These are phyloP conservation scores for Coelastrella sp. DNA, from an alignment of 139 green algal genomes.

Conservation along the genomic window DNA sequence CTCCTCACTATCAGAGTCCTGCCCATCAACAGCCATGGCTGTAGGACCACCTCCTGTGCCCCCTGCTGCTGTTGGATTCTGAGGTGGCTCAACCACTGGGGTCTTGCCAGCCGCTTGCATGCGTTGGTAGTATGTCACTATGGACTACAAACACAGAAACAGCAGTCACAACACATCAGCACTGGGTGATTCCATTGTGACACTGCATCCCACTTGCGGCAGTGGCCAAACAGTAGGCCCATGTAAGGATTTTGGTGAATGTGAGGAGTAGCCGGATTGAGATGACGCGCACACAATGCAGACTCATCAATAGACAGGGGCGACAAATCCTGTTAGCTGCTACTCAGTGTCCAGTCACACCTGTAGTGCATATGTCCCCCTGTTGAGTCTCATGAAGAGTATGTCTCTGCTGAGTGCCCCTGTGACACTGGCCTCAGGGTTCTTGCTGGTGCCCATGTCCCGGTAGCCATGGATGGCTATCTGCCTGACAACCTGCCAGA, in stretches of 20 bases:
- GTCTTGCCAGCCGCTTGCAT: constrained; percentile 44
- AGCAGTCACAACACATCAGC: no score
- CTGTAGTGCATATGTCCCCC: constrained; percentile 85
- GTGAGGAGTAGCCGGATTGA: no score
- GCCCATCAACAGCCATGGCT: constrained; percentile 40
- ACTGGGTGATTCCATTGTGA: no score
- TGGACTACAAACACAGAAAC: constrained; percentile 41
- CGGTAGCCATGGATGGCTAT: constrained; percentile 85
- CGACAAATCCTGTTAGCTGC: no score
- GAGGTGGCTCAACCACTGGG: not conserved
- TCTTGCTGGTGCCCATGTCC: constrained; percentile 77
- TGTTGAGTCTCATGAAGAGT: constrained; percentile 82
- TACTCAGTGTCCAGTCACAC: not conserved
- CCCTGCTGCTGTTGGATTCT: not conserved
- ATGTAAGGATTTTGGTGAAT: no score
- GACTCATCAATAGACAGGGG: not conserved
- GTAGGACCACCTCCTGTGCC: not conserved
- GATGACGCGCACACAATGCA: not conserved
- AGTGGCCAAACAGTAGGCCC: no score
- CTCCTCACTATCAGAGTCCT: constrained; percentile 60
- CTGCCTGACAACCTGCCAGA: constrained; percentile 74
- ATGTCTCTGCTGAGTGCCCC: constrained; percentile 83
- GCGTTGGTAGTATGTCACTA: constrained; percentile 54
- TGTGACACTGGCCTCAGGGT: constrained; percentile 71
- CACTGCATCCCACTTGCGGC: no score